Base-by-base conservation (phyloP, 768 basidiomycete genomes). In the Xanthoconium stramineum region DNA sequence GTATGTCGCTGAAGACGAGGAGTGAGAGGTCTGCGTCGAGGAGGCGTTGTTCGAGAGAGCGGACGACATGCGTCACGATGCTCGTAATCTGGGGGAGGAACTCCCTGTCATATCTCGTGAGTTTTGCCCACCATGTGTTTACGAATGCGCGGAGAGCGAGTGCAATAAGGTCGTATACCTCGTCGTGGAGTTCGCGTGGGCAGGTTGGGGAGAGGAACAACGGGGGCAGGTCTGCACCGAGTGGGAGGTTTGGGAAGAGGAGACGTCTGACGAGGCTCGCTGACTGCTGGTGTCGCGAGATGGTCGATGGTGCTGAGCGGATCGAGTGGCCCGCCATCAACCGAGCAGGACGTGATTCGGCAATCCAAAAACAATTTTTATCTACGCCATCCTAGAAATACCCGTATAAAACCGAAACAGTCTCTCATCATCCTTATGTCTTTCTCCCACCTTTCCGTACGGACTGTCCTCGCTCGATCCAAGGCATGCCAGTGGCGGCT, bases 121-220 rank as follows among this genome's bases (percentile, higher is more conserved):
- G 79, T 64, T 84, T 89, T 33, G 87, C 78, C 89, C 91, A 94
- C 92, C 91, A 94, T 2, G 89, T 86, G 46, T 84, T 82, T 37
- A 94, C 83, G 64, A 80, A 88, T 7, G 90, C 90, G 35, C 91
- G 81, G 24, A 94, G 78, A 11, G 85, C 80, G 55, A 93, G 85
- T 0, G 92, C 91, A 33, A 92, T 76, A 55, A 92, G 78, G 71
- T 93, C 88, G 65, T 93, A 92, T 8, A 47, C 66, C 56, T 71
- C 70, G 6, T 79, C 76, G 53, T 81, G 78, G 56, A 94, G 80
- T 47, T 88, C 84, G 24, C 78, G 76, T 0, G 78, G 71, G 10
- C 75, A 74, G 13, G 65, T 53, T 0, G 76, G 72, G 0, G 79
- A 72, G 29, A 74, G 68, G 54, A 89, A 79, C 24, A 89, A 71